Evolutionary conservation across 805 yeast species (phyloP).

Genomic region (Hemisphaericaspora nanyangensis): DNA sequence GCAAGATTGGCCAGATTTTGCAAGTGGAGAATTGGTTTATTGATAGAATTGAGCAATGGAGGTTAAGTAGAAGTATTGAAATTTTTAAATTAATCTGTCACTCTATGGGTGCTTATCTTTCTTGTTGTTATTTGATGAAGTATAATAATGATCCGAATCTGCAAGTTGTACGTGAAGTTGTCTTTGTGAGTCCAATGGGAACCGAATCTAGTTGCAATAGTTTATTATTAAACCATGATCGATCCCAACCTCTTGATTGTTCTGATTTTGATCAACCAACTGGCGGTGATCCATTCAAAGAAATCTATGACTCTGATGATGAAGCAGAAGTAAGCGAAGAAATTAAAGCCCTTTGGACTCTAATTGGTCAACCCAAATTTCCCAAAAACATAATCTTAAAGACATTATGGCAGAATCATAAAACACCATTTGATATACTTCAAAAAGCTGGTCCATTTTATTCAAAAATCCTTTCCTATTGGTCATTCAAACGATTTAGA

Average conservation of each 20-base stretch:
- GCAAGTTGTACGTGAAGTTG: conserved; percentile 17
- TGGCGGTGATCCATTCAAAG: conserved; percentile 35
- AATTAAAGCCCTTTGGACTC: conserved; percentile 23
- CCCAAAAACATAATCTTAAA: conserved; percentile 28
- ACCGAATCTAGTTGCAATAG: conserved; percentile 36
- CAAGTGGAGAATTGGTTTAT: conserved; percentile 40
- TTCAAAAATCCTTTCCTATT: conserved; percentile 36
- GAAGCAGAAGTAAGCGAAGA: conserved; percentile 14
- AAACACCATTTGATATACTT: conserved; percentile 37
- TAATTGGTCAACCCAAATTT: conserved; percentile 34
- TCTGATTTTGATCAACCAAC: no score
- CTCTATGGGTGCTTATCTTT: conserved; percentile 42
- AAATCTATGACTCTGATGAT: conserved; percentile 15
- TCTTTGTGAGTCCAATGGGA: conserved; percentile 42
- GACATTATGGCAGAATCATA: conserved; percentile 35
- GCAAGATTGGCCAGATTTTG: conserved; percentile 28
- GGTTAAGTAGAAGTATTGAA: conserved; percentile 18
- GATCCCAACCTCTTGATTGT: no score
- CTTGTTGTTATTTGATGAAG: conserved; percentile 39
- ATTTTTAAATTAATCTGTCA: conserved; percentile 34
- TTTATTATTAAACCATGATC: conserved; percentile 27
- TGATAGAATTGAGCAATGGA: conserved; percentile 36
- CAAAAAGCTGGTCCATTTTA: conserved; percentile 38
- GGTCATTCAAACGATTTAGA: conserved; percentile 38
- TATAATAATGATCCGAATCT: conserved; percentile 20